Evolutionary conservation across 192 early-diverging fungal species (phyloP).

Genomic region (Backusella sp.): DNA sequence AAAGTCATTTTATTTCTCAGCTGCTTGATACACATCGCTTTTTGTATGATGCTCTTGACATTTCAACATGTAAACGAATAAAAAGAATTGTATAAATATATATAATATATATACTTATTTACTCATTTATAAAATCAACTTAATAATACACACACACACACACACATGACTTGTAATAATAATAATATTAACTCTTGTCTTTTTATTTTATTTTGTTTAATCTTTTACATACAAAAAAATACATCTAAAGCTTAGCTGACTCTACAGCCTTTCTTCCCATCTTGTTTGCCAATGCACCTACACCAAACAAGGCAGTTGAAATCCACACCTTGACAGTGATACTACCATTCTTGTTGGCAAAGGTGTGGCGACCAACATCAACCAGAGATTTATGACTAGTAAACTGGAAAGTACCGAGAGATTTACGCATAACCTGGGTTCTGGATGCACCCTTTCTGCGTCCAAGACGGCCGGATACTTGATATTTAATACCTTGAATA

Average conservation of each 20-base stretch:
- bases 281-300: slow-evolving; percentile 31
- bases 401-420: slow-evolving; percentile 42
- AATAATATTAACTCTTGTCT: background rate
- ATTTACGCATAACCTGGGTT: slow-evolving; percentile 35
- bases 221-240: background rate
- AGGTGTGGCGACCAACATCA: slow-evolving; percentile 38
- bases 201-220: background rate
- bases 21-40: background rate
- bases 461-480: slow-evolving; percentile 38
- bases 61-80: no score
- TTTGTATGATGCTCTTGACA: no score
- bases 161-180: background rate
- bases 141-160: background rate
- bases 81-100: no score
- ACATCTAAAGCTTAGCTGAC: slow-evolving; percentile 8
- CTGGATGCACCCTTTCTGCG: slow-evolving; percentile 37
- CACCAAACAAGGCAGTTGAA: slow-evolving; percentile 37
- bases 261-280: slow-evolving; percentile 22
- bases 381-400: slow-evolving; percentile 38
- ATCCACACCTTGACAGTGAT: slow-evolving; percentile 47
- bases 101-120: no score
- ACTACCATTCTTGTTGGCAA: slow-evolving; percentile 41
- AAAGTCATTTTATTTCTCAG: background rate
- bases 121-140: background rate
- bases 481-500: slow-evolving; percentile 43